A percentile compares a stretch with the other conserved stretches of the same genome.
These are phyloP conservation scores for Whalleya microplaca DNA, from an alignment of 2,329 filamentous ascomycete species.

Conservation along the genomic window DNA sequence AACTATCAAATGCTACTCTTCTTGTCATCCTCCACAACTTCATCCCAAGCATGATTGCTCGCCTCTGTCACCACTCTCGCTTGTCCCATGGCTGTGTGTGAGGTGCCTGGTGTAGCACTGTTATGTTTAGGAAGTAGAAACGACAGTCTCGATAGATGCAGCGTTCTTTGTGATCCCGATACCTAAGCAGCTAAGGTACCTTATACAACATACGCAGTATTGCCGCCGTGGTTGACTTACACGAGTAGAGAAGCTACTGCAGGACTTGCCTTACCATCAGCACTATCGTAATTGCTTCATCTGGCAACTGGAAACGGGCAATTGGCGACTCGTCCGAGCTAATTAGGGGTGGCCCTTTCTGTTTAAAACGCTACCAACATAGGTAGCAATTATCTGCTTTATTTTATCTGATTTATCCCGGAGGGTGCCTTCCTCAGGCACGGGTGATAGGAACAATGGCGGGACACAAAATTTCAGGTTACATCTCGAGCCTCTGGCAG, in stretches of 20 bases:
- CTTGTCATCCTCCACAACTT: background rate
- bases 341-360: slow-evolving; percentile 1
- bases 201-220: background rate
- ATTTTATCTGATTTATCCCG: background rate
- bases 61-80: background rate
- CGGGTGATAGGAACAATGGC: slow-evolving; percentile 33
- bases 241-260: slow-evolving; percentile 5
- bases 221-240: slow-evolving; percentile 1
- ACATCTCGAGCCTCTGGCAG: slow-evolving; percentile 39
- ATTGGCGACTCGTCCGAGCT: slow-evolving; percentile 2
- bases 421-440: background rate
- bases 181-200: no score
- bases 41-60: slow-evolving; percentile 1
- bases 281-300: background rate
- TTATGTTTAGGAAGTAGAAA: background rate
- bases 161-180: slow-evolving; percentile 1
- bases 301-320: no score
- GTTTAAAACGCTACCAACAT: background rate
- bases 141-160: slow-evolving; percentile 9
- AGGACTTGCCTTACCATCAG: slow-evolving; percentile 4
- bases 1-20: background rate
- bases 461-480: slow-evolving; percentile 40
- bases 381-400: background rate
- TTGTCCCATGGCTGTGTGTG: slow-evolving; percentile 1
- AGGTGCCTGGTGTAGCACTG: background rate